Percentiles rank a stretch among this genome's conserved stretches.
phyloP scores from a whole-genome alignment of 495 filamentous ascomycete genomes.

The Penicillium soppii region DNA sequence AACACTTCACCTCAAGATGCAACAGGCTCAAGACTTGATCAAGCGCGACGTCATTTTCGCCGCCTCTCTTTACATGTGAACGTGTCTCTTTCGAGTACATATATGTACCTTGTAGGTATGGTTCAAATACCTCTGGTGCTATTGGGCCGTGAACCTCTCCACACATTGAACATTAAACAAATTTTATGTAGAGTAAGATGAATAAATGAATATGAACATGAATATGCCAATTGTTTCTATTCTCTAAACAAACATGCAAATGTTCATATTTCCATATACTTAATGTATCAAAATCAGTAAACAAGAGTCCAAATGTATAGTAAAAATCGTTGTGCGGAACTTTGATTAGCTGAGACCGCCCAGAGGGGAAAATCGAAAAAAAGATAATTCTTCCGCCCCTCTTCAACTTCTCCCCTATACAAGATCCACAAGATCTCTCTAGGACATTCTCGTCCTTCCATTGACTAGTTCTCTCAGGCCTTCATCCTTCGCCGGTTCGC shows the following conservation, averaged over 20 bases:
- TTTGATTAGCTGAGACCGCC: slow-evolving; percentile 49
- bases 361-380: slow-evolving; percentile 40
- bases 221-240: not conserved
- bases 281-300: not conserved
- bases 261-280: not conserved
- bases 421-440: slow-evolving; percentile 21
- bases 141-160: not conserved
- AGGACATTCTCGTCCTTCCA: slow-evolving; percentile 20
- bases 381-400: slow-evolving; percentile 17
- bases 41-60: slow-evolving; percentile 93
- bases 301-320: not conserved
- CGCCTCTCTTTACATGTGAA: slow-evolving; percentile 76
- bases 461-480: slow-evolving; percentile 1
- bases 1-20: slow-evolving; percentile 90
- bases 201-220: slow-evolving; percentile 3
- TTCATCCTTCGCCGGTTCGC: slow-evolving; percentile 12
- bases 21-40: slow-evolving; percentile 93
- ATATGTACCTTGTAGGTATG: too few species aligned
- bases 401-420: slow-evolving; percentile 13
- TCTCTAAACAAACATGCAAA: not conserved
- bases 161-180: not conserved
- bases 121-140: not conserved
- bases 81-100: not conserved
- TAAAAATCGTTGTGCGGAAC: slow-evolving; percentile 32
- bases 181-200: not conserved